A percentile compares a stretch with the other conserved stretches of the same genome.
These are phyloP conservation scores for Paracamarosporium sp. DNA, from an alignment of 2,329 filamentous ascomycete genomes.

Conservation along the genomic window DNA sequence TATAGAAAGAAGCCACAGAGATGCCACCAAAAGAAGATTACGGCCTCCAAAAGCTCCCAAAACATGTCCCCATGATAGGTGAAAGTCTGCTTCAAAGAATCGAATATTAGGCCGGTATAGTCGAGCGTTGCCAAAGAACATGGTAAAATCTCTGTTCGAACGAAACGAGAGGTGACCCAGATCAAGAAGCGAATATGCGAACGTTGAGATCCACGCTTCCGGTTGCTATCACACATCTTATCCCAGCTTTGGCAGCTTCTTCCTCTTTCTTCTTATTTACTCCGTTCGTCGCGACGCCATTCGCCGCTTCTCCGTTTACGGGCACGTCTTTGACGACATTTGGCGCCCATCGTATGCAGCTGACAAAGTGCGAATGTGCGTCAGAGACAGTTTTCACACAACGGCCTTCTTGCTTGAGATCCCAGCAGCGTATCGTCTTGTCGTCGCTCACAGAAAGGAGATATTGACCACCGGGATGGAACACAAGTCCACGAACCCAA, in stretches of 20 bases:
- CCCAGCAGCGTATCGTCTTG: conserved; percentile 93
- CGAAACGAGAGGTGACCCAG: no score
- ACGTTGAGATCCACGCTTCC: conserved; percentile 84
- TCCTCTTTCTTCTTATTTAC: conserved; percentile 59
- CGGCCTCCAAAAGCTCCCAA: not conserved
- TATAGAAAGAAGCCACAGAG: not conserved
- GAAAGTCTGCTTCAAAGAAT: not conserved
- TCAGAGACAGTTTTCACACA: conserved; percentile 83
- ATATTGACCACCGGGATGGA: conserved; percentile 92
- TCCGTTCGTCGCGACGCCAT: conserved; percentile 53
- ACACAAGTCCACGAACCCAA: conserved; percentile 86
- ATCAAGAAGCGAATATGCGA: conserved; percentile 73
- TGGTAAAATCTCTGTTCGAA: no score
- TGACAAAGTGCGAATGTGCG: conserved; percentile 84
- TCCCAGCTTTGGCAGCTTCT: conserved; percentile 63
- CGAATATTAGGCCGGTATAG: no score
- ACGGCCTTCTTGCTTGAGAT: conserved; percentile 86
- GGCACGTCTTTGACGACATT: conserved; percentile 68
- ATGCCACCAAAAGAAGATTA: not conserved
- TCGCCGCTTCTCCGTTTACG: conserved; percentile 49
- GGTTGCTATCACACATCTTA: conserved; percentile 85
- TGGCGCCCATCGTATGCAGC: conserved; percentile 87
- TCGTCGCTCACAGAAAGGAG: conserved; percentile 86
- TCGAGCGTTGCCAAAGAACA: no score
- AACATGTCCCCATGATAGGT: not conserved